phyloP scores from a whole-genome alignment of 1,139 yeast species.

The Arxiozyma slooffiae region DNA sequence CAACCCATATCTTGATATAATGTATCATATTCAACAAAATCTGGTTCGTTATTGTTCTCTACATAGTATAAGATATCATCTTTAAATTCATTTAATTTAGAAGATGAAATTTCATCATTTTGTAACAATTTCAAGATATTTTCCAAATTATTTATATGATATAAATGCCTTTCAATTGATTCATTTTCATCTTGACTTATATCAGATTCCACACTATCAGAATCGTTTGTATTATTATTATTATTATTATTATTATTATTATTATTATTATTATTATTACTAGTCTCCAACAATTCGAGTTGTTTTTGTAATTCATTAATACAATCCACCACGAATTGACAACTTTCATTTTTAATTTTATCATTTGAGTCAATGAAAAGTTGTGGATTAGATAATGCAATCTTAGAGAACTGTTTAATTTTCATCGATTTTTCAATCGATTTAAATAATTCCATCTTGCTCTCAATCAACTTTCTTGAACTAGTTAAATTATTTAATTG shows the following conservation, averaged over 20 bases:
- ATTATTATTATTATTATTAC: slow-evolving; percentile 18
- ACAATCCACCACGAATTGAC: slow-evolving; percentile 60
- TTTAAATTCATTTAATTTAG: slow-evolving; percentile 64
- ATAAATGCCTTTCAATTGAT: slow-evolving; percentile 62
- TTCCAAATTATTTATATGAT: slow-evolving; percentile 74
- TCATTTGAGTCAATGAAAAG: slow-evolving; percentile 48
- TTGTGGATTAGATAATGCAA: slow-evolving; percentile 69
- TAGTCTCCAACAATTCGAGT: slow-evolving; percentile 41
- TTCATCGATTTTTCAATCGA: slow-evolving; percentile 91
- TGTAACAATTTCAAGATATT: slow-evolving; percentile 67
- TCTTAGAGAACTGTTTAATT: slow-evolving; percentile 91
- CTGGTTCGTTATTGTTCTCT: slow-evolving; percentile 92
- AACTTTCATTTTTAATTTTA: slow-evolving; percentile 68
- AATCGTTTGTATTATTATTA: neutral
- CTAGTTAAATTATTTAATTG: slow-evolving; percentile 51
- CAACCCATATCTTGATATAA: slow-evolving; percentile 78
- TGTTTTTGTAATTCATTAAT: slow-evolving; percentile 81
- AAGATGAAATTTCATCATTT: slow-evolving; percentile 76
- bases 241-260: neutral
- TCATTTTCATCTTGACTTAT: slow-evolving; percentile 52
- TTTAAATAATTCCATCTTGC: slow-evolving; percentile 94
- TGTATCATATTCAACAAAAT: slow-evolving; percentile 90
- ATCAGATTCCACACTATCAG: neutral
- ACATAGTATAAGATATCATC: slow-evolving; percentile 93
- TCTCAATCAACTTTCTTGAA: slow-evolving; percentile 64